Percentiles rank a stretch among this genome's conserved stretches.
These are phyloP conservation scores for Vanilla planifolia DNA, from an alignment of 106 monocot genomes.

Conservation along the genomic window DNA sequence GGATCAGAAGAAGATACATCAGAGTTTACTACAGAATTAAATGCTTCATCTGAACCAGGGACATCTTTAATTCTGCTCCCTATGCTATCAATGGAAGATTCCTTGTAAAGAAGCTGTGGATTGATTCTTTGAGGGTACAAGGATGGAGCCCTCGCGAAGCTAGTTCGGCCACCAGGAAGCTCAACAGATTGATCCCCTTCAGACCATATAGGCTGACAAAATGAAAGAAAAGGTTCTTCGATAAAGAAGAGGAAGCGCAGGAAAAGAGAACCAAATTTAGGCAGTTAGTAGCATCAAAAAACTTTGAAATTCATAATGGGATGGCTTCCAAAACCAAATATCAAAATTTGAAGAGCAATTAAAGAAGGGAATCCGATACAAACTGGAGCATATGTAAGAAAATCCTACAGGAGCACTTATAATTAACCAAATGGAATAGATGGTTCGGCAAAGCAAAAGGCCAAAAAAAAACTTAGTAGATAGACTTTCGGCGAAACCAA, in stretches of 20 bases:
- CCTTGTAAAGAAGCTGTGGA: conserved; percentile 16
- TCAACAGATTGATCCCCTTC: conserved; percentile 24
- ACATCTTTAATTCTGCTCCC: neutral
- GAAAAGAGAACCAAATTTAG: no score
- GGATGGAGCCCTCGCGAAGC: conserved; percentile 3
- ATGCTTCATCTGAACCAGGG: conserved; percentile 6
- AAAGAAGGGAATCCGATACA: no score
- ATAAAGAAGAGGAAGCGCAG: conserved; percentile 5
- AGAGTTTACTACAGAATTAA: conserved; percentile 7
- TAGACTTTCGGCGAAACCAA: no score
- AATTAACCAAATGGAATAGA: no score
- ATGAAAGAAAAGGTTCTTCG: conserved; percentile 1
- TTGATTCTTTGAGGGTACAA: conserved; percentile 29
- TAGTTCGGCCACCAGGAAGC: conserved; percentile 8
- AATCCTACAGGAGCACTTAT: no score
- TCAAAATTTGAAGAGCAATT: no score
- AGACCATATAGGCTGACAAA: conserved; percentile 40
- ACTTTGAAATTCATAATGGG: no score
- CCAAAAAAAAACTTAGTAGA: no score
- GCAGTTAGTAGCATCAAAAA: no score
- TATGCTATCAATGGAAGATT: neutral
- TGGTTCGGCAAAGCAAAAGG: no score
- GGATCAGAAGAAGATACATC: conserved; percentile 23
- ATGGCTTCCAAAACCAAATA: no score
- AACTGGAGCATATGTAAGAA: no score